These are phyloP conservation scores for Gastroboletus turbinatus DNA, from an alignment of 1,284 basidiomycete species.

Conservation along the genomic window DNA sequence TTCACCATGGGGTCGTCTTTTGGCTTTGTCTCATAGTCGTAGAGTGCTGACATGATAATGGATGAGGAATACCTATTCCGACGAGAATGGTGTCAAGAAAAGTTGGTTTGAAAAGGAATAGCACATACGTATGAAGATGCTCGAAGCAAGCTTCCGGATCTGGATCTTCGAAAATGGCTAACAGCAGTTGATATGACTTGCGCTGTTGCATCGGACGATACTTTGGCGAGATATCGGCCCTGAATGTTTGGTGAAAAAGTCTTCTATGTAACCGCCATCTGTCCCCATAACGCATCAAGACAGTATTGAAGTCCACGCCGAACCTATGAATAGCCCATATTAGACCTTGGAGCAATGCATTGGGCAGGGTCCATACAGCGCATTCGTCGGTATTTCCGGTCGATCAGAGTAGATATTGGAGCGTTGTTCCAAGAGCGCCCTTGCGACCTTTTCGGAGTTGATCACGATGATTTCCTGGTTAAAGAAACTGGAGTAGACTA, in stretches of 20 bases:
- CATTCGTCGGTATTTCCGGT: slow-evolving; percentile 17
- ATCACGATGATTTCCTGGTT: slow-evolving; percentile 23
- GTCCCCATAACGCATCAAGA: slow-evolving; percentile 21
- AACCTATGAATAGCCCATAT: slow-evolving; percentile 25
- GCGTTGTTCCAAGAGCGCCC: slow-evolving; percentile 19
- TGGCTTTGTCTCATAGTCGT: slow-evolving; percentile 21
- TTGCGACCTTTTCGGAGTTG: slow-evolving; percentile 21
- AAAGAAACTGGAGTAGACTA: slow-evolving; percentile 25
- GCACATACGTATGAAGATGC: slow-evolving; percentile 18
- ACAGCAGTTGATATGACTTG: slow-evolving; percentile 16
- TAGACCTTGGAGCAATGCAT: slow-evolving; percentile 45
- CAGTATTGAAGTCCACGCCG: slow-evolving; percentile 22
- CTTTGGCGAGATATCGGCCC: slow-evolving; percentile 4
- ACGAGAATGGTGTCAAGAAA: background rate
- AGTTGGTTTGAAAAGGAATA: background rate
- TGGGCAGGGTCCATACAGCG: slow-evolving; percentile 52
- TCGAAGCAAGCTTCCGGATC: background rate
- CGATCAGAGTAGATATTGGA: slow-evolving; percentile 27
- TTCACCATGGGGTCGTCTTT: slow-evolving; percentile 18
- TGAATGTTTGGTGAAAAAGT: slow-evolving; percentile 23
- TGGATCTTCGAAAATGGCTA: slow-evolving; percentile 15
- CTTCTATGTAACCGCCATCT: slow-evolving; percentile 24
- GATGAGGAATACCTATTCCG: slow-evolving; percentile 22
- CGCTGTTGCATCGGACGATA: slow-evolving; percentile 23
- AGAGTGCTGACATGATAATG: slow-evolving; percentile 24